Conservation (phyloP, 768 basidiomycete genomes). For the Exsudoporus frostii region DNA sequence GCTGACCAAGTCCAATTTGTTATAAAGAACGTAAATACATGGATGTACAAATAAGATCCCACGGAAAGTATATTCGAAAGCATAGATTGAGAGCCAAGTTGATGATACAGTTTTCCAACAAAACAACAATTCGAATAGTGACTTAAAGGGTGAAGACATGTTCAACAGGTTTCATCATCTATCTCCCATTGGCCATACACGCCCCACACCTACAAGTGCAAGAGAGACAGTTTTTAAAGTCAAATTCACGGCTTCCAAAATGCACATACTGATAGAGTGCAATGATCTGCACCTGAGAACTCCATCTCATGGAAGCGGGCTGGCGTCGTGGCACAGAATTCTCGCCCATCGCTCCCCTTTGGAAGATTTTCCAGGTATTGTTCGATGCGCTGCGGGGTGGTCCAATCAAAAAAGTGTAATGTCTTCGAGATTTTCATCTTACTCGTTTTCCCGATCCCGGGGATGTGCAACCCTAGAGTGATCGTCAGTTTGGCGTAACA, state of each 20-base stretch:
- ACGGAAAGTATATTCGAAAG: background rate
- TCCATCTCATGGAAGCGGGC: conserved; percentile 21
- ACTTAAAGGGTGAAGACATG: background rate
- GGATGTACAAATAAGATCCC: background rate
- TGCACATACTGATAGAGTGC: conserved; percentile 8
- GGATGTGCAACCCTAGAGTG: conserved; percentile 22
- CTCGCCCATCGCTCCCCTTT: conserved; percentile 25
- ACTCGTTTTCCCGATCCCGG: conserved; percentile 23
- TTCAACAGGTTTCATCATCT: background rate
- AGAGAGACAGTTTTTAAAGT: no score
- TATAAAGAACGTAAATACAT: background rate
- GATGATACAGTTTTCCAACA: background rate
- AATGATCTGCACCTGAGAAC: conserved; percentile 15
- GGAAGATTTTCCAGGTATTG: conserved; percentile 29
- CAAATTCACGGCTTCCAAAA: background rate
- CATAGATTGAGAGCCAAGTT: background rate
- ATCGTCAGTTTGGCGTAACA: no score
- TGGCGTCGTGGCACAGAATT: conserved; percentile 36
- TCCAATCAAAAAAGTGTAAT: background rate
- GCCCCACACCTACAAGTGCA: no score
- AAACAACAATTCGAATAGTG: background rate
- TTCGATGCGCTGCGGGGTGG: conserved; percentile 23
- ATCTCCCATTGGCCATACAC: no score
- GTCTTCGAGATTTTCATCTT: background rate
- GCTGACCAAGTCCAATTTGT: background rate